These are phyloP conservation scores for Geotrichum cucujoidarum DNA, from an alignment of 1,139 yeast species.

Conservation along the genomic window DNA sequence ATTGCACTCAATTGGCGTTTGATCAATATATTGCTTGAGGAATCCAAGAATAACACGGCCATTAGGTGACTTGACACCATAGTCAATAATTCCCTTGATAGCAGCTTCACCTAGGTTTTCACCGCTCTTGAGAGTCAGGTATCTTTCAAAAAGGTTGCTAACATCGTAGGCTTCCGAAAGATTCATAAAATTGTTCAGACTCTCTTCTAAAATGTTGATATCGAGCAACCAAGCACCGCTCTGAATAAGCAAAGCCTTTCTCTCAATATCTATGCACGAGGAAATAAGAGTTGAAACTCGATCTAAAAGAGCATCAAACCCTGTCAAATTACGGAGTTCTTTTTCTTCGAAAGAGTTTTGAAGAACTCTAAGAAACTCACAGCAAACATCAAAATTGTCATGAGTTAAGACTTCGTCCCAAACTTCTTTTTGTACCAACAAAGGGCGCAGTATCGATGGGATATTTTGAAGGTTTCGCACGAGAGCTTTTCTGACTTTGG, in stretches of 20 bases:
- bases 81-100: conserved; percentile 10
- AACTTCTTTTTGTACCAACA: conserved; percentile 8
- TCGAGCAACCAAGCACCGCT: conserved; percentile 12
- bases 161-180: conserved; percentile 3
- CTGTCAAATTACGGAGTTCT: not conserved
- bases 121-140: not conserved
- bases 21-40: conserved; percentile 14
- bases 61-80: conserved; percentile 7
- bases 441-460: not conserved
- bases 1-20: conserved; percentile 7
- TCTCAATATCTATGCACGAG: not conserved
- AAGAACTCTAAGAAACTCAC: conserved; percentile 1
- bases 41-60: conserved; percentile 2
- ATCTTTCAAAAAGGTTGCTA: conserved; percentile 6
- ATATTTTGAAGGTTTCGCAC: not conserved
- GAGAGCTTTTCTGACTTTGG: not conserved
- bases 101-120: conserved; percentile 3
- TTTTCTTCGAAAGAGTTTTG: not conserved
- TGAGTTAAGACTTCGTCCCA: conserved; percentile 4
- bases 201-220: conserved; percentile 3
- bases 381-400: not conserved
- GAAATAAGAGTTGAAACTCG: not conserved
- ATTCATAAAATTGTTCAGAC: conserved; percentile 1
- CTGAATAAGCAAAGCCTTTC: conserved; percentile 9
- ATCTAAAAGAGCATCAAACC: not conserved